Evolutionary conservation across 176 grass and related monocot species (phyloP).

Genomic region (Lolium perenne): DNA sequence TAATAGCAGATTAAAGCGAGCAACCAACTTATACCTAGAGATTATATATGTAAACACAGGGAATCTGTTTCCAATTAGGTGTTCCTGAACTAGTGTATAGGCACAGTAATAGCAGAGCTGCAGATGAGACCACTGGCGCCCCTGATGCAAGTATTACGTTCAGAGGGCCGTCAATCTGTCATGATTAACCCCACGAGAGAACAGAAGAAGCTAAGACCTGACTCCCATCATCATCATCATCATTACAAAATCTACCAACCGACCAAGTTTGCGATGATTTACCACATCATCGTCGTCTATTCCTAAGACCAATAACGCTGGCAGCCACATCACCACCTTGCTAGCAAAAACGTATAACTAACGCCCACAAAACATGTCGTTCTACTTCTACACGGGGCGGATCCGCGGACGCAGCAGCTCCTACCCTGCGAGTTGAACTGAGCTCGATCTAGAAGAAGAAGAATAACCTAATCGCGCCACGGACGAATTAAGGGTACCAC

Average conservation of each 20-base stretch:
- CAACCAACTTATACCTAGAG: too few species aligned
- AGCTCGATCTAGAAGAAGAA: conserved; percentile 1
- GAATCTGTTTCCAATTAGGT: too few species aligned
- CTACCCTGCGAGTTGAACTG: background rate
- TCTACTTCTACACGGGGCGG: background rate
- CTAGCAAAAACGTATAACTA: background rate
- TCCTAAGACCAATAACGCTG: background rate
- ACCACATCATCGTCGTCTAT: background rate
- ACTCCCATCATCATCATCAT: conserved; percentile 15
- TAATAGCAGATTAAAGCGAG: too few species aligned
- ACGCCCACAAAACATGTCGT: background rate
- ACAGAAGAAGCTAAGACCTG: background rate
- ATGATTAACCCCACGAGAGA: background rate
- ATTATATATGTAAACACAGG: too few species aligned
- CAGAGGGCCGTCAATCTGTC: background rate
- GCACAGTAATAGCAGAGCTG: too few species aligned
- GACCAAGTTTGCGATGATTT: background rate
- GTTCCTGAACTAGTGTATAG: too few species aligned
- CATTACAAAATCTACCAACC: background rate
- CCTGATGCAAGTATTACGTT: background rate
- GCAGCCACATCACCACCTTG: background rate
- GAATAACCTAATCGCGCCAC: background rate
- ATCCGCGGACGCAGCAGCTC: background rate
- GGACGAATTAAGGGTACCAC: background rate
- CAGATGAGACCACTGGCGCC: too few species aligned